Base-by-base conservation (phyloP, 768 basidiomycete species). In the Lanmaoa pseudosensibilis region DNA sequence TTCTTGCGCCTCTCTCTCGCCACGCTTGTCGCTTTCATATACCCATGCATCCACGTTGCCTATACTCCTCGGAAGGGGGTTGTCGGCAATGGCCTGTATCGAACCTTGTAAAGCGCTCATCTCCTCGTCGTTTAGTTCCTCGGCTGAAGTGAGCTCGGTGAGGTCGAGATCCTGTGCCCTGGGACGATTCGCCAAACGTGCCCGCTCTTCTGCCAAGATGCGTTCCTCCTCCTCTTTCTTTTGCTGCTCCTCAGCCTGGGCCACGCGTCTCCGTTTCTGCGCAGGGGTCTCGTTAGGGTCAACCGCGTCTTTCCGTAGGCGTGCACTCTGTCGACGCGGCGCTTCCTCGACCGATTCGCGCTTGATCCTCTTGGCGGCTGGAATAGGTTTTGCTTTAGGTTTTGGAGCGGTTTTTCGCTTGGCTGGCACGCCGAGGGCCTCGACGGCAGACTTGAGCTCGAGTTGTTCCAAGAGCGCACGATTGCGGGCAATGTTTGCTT, bases 401-500 rank as follows among this genome's bases (percentile, higher is more conserved):
- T 75, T 78, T 9, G 72, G 56, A 30, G 72, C 61, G 54, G 67
- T 74, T 48, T 75, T 78, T 56, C 60, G 72, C 55, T 69, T 83
- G 18, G 58, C 72, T 11, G 78, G 68, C 11, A 83, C 64, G 19
- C 78, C 77, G 9, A 89, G 75, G 16, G 74, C 69, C 6, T 75
- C 71, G 37, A 78, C 78, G 2, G 82, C 83, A 61, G 81, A 81
- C 63, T 82, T 80, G 33, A 90, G 76, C 18, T 88, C 83, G 18
- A 93, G 80, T 65, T 90, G 73, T 60, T 88, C 84, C 37, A 94
- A 77, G 10, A 92, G 75, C 4, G 83, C 86, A 41, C 83, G 85
- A 67, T 94, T 94, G 49, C 88, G 81, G 13, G 88, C 90, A 44
- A 93, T 91, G 64, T 91, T 93, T 10, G 84, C 86, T 67, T 89